Evolutionary conservation across 208 protist species (phyloP).

Genomic region (Acanthamoeba healyi): DNA sequence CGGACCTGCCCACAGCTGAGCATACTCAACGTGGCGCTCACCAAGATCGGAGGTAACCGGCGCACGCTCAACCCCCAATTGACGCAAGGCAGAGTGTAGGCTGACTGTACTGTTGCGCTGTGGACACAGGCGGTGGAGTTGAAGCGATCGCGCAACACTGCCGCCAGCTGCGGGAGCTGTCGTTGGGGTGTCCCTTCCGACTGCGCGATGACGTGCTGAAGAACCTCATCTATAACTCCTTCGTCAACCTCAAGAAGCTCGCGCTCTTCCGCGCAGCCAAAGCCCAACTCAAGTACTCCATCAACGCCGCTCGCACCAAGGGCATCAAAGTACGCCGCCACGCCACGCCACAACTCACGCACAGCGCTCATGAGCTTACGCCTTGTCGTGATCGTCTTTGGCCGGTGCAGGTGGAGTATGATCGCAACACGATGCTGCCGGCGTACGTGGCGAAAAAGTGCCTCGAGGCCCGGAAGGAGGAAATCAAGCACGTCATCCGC

Average conservation of each 20-base stretch:
- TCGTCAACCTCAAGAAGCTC: conserved; percentile 33
- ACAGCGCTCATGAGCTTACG: background rate
- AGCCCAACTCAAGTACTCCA: conserved; percentile 51
- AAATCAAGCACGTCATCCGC: background rate
- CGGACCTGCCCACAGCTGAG: conserved; percentile 11
- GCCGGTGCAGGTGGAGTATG: background rate
- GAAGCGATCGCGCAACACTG: conserved; percentile 64
- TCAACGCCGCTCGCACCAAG: conserved; percentile 58
- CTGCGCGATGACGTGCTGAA: conserved; percentile 56
- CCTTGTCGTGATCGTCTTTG: too few species aligned
- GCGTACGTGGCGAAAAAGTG: conserved; percentile 51
- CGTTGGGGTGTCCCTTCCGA: conserved; percentile 42
- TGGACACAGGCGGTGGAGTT: background rate
- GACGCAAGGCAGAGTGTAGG: background rate
- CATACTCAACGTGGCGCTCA: conserved; percentile 57
- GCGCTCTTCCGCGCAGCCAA: conserved; percentile 30
- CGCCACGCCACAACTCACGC: background rate
- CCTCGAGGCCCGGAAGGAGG: background rate
- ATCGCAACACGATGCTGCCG: conserved; percentile 66
- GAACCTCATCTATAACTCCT: conserved; percentile 72
- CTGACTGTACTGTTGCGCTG: too few species aligned
- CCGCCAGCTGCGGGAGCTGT: conserved; percentile 28
- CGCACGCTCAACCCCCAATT: background rate
- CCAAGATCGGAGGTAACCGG: conserved; percentile 50
- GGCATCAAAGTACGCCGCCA: conserved; percentile 27